These are phyloP conservation scores for Tranzscheliella williamsii DNA, from an alignment of 1,284 basidiomycete genomes.

Conservation along the genomic window DNA sequence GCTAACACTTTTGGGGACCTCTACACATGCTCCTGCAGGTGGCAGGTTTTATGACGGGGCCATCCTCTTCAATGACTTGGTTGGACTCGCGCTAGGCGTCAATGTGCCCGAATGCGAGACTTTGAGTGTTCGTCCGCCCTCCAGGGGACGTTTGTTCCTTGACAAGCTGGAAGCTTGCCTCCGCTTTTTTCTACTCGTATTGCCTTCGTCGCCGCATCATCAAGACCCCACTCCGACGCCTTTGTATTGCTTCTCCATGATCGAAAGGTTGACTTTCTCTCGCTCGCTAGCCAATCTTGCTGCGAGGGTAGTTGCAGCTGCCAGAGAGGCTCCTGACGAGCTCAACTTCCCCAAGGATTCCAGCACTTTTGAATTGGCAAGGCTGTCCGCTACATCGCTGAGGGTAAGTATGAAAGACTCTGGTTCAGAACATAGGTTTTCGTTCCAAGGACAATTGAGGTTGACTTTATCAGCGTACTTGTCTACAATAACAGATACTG, in stretches of 20 bases:
- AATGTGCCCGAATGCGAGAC: conserved; percentile 1
- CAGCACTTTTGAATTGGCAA: not conserved
- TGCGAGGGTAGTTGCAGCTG: conserved; percentile 4
- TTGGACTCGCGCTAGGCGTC: not conserved
- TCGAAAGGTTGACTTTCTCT: conserved; percentile 5
- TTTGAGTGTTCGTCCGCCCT: too few species aligned
- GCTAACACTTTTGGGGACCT: not conserved
- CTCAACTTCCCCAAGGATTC: conserved; percentile 2
- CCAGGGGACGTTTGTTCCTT: too few species aligned
- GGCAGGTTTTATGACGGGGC: not conserved
- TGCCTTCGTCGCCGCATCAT: not conserved
- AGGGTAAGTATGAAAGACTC: not conserved
- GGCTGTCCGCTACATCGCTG: too few species aligned
- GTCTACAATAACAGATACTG: too few species aligned
- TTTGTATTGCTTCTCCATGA: conserved; percentile 4
- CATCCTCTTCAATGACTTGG: conserved; percentile 1
- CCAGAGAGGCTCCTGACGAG: not conserved
- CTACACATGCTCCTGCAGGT: not conserved
- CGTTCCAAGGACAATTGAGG: too few species aligned
- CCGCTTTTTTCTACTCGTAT: conserved; percentile 6
- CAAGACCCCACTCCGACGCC: not conserved
- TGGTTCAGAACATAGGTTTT: too few species aligned
- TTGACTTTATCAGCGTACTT: too few species aligned
- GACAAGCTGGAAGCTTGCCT: conserved; percentile 5
- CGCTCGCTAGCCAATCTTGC: conserved; percentile 15